These are phyloP conservation scores for Brassica hybrid DNA, from an alignment of 441 rosid genomes.

Conservation along the genomic window DNA sequence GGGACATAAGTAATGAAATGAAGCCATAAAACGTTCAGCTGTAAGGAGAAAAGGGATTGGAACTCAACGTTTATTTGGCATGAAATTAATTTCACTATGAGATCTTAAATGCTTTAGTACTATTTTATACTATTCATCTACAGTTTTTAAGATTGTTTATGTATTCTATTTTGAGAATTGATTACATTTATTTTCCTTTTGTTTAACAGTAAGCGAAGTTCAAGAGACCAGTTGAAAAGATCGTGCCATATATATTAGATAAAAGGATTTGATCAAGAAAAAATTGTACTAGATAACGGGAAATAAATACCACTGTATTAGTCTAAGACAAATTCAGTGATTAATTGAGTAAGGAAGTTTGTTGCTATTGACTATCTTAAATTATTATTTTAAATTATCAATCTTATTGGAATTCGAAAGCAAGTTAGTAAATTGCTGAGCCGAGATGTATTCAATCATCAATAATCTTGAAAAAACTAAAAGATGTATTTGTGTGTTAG, in stretches of 20 bases:
- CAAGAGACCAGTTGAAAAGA: not conserved
- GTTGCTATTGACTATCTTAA: not conserved
- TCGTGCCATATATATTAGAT: not conserved
- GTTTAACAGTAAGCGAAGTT: not conserved
- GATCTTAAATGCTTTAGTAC: not conserved
- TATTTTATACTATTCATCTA: not conserved
- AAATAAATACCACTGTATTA: not conserved
- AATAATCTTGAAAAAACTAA: not conserved
- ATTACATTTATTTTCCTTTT: not conserved
- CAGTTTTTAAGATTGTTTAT: not conserved
- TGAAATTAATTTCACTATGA: not conserved
- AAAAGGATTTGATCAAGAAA: not conserved
- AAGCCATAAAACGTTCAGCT: not conserved
- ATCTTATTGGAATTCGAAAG: not conserved
- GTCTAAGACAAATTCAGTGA: not conserved
- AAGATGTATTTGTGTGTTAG: not conserved
- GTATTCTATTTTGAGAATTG: not conserved
- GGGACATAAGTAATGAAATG: slow-evolving; percentile 2
- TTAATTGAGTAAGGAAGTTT: not conserved
- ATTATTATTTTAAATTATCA: not conserved
- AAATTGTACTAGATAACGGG: not conserved
- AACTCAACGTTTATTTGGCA: not conserved
- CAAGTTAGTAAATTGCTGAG: not conserved
- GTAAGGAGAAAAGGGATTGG: slow-evolving; percentile 1
- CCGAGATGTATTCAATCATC: not conserved